Evolutionary conservation across 257 asterid genomes (phyloP), one percentile per base, ranked within the genome.

Genomic region (Vinca minor): DNA sequence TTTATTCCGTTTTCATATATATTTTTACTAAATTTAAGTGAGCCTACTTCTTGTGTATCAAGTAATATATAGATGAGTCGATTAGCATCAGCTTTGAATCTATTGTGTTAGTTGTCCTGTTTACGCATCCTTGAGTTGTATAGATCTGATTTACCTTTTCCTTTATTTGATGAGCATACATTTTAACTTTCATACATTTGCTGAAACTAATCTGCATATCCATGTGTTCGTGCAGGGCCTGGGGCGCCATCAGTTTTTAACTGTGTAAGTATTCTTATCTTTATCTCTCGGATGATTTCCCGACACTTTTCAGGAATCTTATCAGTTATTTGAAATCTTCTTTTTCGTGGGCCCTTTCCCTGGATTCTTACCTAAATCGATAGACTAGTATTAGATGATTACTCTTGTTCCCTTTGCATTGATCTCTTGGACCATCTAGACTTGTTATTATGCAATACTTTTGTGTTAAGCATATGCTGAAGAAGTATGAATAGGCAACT

Each of bases 191-290:
- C 38, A 34, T 42, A 23, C 59, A 23, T 54, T 55, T 5, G n/a
- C 52, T 57, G 42, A 38, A 38, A 47, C 68, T n/a, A n/a, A 9
- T 8, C 18, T 20, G 5, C 25, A 23, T 69, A 3, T 9, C 28
- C 26, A 13, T 42, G 25, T 65, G 67, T 39, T 50, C 38, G 21
- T 72, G 86, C 84, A 91, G 97, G 98, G 53, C 96, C 98, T 29
- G 98, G 94, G 58, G 98, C 98, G n/a, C 98, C 98, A 0, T 55
- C 83, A 41, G 44, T 72, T 63, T 91, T 91, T 82, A 88, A 91
- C 84, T 82, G 89, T 75, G 98, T 91, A 76, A 83, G 92, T 76
- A n/a, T 76, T 65, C 54, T 68, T 59, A 59, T 58, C 62, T 46
- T 32, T 58, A 49, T 46, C 52, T 71, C 35, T 20, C 17, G 38